Conservation (phyloP, 129 eudicot genomes). For the Artemisia argyi region DNA sequence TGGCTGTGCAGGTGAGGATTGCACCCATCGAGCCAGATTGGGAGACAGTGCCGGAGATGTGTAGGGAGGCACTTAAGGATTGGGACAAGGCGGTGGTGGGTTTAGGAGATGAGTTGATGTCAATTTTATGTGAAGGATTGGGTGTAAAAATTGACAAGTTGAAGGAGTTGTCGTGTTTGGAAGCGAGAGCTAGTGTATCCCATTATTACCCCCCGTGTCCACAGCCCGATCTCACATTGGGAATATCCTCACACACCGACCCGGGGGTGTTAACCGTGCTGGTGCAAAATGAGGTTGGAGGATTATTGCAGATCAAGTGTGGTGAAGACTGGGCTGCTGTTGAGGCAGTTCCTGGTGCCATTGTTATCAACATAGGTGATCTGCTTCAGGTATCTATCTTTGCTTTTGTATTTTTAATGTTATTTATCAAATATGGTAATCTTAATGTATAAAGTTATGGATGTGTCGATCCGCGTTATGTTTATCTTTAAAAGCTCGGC, state of each 20-base stretch:
- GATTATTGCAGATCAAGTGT: slow-evolving; percentile 54
- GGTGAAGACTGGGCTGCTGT: slow-evolving; percentile 59
- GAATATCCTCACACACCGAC: slow-evolving; percentile 50
- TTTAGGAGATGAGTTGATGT: slow-evolving; percentile 36
- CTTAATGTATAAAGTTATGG: no score
- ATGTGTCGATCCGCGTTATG: no score
- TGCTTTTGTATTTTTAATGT: no score
- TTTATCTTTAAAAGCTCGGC: no score
- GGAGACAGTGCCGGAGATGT: slow-evolving; percentile 39
- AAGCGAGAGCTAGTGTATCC: slow-evolving; percentile 29
- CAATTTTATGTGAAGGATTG: slow-evolving; percentile 48
- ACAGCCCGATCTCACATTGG: slow-evolving; percentile 55
- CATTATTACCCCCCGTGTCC: slow-evolving; percentile 69
- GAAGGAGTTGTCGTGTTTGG: slow-evolving; percentile 47
- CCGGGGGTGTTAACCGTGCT: slow-evolving; percentile 50
- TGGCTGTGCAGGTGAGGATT: slow-evolving; percentile 23
- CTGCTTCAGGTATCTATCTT: slow-evolving; percentile 51
- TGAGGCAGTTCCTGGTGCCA: slow-evolving; percentile 54
- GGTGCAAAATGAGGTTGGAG: slow-evolving; percentile 50
- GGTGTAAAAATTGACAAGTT: slow-evolving; percentile 29
- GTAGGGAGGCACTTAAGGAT: slow-evolving; percentile 23
- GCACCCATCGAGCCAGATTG: slow-evolving; percentile 17
- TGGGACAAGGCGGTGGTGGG: slow-evolving; percentile 43
- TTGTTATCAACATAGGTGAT: slow-evolving; percentile 61
- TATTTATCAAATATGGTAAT: no score